phyloP scores from a whole-genome alignment of 2,329 filamentous ascomycete species.

The Neopestalotiopsis sp. region DNA sequence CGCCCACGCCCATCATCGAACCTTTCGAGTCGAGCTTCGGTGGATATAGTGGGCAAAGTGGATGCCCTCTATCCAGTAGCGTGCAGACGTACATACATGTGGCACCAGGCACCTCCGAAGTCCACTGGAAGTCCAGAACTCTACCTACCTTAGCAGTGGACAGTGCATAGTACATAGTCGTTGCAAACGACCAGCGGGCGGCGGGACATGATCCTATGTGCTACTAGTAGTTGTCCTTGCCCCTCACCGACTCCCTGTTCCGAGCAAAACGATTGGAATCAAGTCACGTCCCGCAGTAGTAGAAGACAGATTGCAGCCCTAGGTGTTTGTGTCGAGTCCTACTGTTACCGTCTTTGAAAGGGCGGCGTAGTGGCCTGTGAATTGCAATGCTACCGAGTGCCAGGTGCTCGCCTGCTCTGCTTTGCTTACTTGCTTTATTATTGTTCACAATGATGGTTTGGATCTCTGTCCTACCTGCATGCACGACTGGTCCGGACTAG shows the following conservation, averaged over 20 bases:
- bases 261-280: constrained; percentile 1
- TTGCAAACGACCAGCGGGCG: neutral
- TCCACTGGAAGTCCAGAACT: constrained; percentile 10
- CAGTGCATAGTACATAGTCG: neutral
- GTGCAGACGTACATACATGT: constrained; percentile 14
- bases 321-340: neutral
- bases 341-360: neutral
- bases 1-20: neutral
- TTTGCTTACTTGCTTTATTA: neutral
- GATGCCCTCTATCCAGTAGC: constrained; percentile 11
- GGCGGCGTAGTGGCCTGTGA: neutral
- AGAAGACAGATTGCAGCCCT: constrained; percentile 1
- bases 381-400: too few species aligned
- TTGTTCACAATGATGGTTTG: neutral
- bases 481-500: neutral
- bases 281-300: constrained; percentile 4
- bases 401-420: neutral
- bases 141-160: neutral
- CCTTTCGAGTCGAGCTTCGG: constrained; percentile 8
- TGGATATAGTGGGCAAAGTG: constrained; percentile 9
- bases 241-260: constrained; percentile 12
- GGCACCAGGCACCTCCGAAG: constrained; percentile 5
- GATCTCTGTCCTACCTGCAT: constrained; percentile 2
- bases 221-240: neutral
- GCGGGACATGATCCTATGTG: neutral